phyloP scores from a whole-genome alignment of 306 rosid species.

The Lathyrus aphaca region DNA sequence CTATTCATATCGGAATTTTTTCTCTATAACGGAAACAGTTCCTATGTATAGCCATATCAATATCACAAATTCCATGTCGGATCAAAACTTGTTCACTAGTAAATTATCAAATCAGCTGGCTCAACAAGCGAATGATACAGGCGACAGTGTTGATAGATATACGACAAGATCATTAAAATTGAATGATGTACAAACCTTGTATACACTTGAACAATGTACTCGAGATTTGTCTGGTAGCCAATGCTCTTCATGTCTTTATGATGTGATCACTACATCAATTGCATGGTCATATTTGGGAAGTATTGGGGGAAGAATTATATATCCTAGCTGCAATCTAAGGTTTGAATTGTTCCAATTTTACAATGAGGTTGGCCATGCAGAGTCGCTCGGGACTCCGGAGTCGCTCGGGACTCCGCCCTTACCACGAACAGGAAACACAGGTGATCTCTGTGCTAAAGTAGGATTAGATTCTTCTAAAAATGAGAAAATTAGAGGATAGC shows the following conservation, averaged over 20 bases:
- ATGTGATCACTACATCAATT: background rate
- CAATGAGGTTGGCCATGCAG: too few species aligned
- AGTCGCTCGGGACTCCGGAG: background rate
- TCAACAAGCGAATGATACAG: too few species aligned
- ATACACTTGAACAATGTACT: constrained; percentile 9
- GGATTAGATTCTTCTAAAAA: too few species aligned
- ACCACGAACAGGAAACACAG: background rate
- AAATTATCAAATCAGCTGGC: too few species aligned
- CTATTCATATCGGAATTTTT: background rate
- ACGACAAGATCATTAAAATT: background rate
- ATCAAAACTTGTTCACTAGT: too few species aligned
- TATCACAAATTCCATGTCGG: background rate
- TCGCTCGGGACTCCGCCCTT: background rate
- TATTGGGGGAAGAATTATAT: constrained; percentile 12
- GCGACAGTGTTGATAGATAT: background rate
- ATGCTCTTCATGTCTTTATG: background rate
- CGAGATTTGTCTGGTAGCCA: background rate
- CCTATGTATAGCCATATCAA: background rate
- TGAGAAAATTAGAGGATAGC: too few species aligned
- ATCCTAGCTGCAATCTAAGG: constrained; percentile 24
- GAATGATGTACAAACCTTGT: constrained; percentile 5
- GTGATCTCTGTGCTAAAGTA: background rate
- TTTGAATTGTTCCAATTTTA: constrained; percentile 20
- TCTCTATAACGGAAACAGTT: background rate
- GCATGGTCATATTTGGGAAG: constrained; percentile 30